A percentile compares a stretch with the other conserved stretches of the same genome.
Evolutionary conservation across 2,329 filamentous ascomycete genomes (phyloP).

Genomic region (Aspergillus fructus): DNA sequence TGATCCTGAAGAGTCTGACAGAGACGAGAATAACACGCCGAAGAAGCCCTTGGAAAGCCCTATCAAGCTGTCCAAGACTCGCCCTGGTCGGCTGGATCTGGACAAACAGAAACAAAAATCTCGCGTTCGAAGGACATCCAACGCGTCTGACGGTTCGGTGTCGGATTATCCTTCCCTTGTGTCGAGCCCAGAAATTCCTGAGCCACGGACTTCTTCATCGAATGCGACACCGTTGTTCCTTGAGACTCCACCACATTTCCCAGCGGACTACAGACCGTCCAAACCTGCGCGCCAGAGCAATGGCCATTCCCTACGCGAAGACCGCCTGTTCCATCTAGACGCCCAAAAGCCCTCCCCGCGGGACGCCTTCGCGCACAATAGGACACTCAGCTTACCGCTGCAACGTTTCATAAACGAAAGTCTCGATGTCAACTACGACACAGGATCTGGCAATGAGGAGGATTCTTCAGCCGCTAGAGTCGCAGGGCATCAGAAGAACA

Average conservation of each 20-base stretch:
- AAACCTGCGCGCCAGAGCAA: conserved; percentile 19
- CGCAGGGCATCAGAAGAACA: not conserved
- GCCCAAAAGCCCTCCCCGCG: conserved; percentile 23
- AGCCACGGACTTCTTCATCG: conserved; percentile 27
- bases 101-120: conserved; percentile 19
- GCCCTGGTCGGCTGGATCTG: conserved; percentile 21
- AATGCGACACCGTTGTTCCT: conserved; percentile 25
- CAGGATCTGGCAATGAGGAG: conserved; percentile 15
- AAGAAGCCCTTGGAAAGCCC: conserved; percentile 34
- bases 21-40: conserved; percentile 10
- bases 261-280: conserved; percentile 17
- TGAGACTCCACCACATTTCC: conserved; percentile 25
- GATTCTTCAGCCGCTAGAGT: conserved; percentile 11
- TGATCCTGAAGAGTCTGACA: not conserved
- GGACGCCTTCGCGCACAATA: conserved; percentile 27
- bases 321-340: conserved; percentile 30
- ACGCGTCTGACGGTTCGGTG: conserved; percentile 30
- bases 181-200: conserved; percentile 31
- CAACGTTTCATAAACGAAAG: conserved; percentile 43
- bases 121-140: conserved; percentile 27
- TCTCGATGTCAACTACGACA: conserved; percentile 27
- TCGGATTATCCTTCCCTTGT: conserved; percentile 33
- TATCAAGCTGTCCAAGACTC: conserved; percentile 31
- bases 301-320: conserved; percentile 32
- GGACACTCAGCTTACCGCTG: conserved; percentile 37